phyloP scores from a whole-genome alignment of 225 moss, liverwort and hornwort genomes.

The Anthoceros angustus region DNA sequence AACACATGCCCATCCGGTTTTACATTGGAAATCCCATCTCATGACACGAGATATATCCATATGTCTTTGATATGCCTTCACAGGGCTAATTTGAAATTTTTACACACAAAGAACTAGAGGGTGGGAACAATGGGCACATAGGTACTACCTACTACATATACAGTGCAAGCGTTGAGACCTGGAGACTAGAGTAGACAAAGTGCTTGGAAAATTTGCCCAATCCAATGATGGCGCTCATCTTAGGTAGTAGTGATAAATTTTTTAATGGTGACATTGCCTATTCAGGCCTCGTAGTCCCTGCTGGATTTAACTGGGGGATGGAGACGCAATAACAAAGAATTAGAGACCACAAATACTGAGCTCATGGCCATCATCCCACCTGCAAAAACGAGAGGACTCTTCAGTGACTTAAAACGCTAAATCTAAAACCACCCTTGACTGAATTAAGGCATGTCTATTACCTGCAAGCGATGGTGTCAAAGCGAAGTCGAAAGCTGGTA shows the following conservation, averaged over 20 bases:
- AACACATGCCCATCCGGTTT: too few species aligned
- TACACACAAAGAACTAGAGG: too few species aligned
- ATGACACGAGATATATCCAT: too few species aligned
- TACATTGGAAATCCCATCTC: too few species aligned
- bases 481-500: conserved; percentile 66
- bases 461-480: conserved; percentile 64
- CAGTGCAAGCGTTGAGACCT: too few species aligned
- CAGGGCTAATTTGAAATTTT: too few species aligned
- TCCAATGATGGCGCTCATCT: too few species aligned
- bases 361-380: conserved; percentile 95
- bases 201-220: too few species aligned
- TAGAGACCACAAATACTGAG: conserved; percentile 68
- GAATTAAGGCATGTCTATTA: neutral
- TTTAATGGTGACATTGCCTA: neutral
- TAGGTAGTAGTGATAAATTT: neutral
- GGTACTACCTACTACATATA: too few species aligned
- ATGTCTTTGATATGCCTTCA: too few species aligned
- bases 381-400: conserved; percentile 9
- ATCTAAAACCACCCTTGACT: neutral
- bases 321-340: conserved; percentile 62
- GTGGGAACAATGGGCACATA: too few species aligned
- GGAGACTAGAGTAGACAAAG: too few species aligned
- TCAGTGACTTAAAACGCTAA: neutral
- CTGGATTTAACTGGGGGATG: conserved; percentile 17
- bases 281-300: neutral